A percentile compares a stretch with the other conserved stretches of the same genome.
These are phyloP conservation scores for Xylaria sp. DNA, from an alignment of 2,329 filamentous ascomycete species.

Conservation along the genomic window DNA sequence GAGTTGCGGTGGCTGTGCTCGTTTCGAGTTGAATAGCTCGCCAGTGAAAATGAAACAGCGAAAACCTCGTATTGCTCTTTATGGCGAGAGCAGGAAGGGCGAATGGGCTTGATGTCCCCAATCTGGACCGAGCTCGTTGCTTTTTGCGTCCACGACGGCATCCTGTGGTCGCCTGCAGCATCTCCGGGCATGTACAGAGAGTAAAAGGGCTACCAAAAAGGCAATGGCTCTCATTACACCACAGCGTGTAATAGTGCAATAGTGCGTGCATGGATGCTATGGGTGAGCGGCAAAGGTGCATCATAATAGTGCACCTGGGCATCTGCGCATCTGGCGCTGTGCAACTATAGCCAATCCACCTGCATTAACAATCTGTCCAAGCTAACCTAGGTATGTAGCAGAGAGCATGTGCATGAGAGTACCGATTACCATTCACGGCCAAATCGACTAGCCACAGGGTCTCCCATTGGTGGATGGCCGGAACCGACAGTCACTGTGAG, in stretches of 20 bases:
- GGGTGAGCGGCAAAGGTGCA: slow-evolving; percentile 26
- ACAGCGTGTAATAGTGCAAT: too few species aligned
- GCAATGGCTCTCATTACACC: not conserved
- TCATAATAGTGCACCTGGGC: not conserved
- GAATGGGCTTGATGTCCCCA: slow-evolving; percentile 7
- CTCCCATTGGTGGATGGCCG: slow-evolving; percentile 38
- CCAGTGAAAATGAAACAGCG: slow-evolving; percentile 39
- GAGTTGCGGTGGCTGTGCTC: slow-evolving; percentile 47
- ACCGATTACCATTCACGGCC: slow-evolving; percentile 31
- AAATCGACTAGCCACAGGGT: slow-evolving; percentile 28
- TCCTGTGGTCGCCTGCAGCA: slow-evolving; percentile 7
- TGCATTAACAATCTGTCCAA: slow-evolving; percentile 14
- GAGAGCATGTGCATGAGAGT: not conserved
- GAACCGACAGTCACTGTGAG: slow-evolving; percentile 30
- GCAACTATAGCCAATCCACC: slow-evolving; percentile 29
- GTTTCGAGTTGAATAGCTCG: slow-evolving; percentile 45
- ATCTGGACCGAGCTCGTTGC: slow-evolving; percentile 12
- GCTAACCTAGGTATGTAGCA: too few species aligned
- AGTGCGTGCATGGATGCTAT: not conserved
- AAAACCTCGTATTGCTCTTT: slow-evolving; percentile 32
- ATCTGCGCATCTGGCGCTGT: slow-evolving; percentile 11
- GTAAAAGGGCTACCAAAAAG: not conserved
- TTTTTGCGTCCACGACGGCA: slow-evolving; percentile 6
- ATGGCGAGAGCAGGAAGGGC: slow-evolving; percentile 27
- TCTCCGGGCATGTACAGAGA: not conserved